Evolutionary conservation across 2,329 filamentous ascomycete species (phyloP), one percentile per base, ranked within the genome.

Genomic region (Fusarium euwallaceae): DNA sequence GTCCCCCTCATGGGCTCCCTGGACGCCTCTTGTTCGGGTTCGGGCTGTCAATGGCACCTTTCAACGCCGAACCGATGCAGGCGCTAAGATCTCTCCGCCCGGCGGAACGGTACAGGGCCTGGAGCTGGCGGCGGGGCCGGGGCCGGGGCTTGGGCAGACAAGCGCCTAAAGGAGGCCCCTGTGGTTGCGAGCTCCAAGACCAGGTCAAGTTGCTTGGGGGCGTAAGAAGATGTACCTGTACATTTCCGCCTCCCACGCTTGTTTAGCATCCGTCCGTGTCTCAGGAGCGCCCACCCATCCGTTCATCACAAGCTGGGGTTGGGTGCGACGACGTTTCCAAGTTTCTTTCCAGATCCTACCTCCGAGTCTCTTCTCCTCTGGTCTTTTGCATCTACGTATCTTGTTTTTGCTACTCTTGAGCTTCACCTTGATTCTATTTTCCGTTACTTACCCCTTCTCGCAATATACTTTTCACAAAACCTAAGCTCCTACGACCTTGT

Each of bases 321-420:
- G 70, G 70, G 59, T 69, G 68, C 61, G 55, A 74, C 72, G 59
- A 73, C 72, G 59, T 64, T 74, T 74, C 72, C 72, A 75, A 69
- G 72, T 72, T 74, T 75, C 69, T 70, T 75, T 66, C 60, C 22
- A 71, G 36, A 64, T 67, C 48, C 59, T 7, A 20, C 20, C 36
- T 39, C 45, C 55, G 36, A 56, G 39, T 67, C 45, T 70, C 36
- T 24, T 64, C 58, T 20, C 37, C 37, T 64, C 59, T 61, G 59
- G 27, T 29, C 27, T 66, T 22, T 37, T 64, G 14, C 16, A 36
- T 64, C 32, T 39, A 66, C 62, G 64, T 65, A 45, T 64, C 60
- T 51, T 39, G 48, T 29, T 53, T 61, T 27, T 45, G 17, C 16
- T 56, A 8, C 61, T 65, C 45, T 65, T n/a, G 34, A 27, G n/a